A percentile compares a stretch with the other conserved stretches of the same genome.
Evolutionary conservation across 2,329 filamentous ascomycete genomes (phyloP).

Genomic region (Magnaporthales sp.): DNA sequence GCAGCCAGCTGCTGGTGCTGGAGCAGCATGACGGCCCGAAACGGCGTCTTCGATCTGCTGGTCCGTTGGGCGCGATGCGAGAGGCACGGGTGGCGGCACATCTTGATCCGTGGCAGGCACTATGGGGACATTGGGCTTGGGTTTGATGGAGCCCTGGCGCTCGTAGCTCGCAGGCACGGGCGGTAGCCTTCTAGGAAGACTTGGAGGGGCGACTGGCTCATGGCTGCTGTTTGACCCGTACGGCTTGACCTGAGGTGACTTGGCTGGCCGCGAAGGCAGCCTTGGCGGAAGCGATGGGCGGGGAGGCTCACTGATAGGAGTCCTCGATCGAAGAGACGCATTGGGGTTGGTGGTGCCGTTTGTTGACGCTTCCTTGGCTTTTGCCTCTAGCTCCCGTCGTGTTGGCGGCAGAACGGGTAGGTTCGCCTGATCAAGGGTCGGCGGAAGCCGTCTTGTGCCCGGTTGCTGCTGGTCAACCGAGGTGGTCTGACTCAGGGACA

Average conservation of each 20-base stretch:
- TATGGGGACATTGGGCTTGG: conserved; percentile 3
- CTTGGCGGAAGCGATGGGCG: conserved; percentile 39
- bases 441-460: conserved; percentile 41
- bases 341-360: conserved; percentile 16
- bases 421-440: conserved; percentile 44
- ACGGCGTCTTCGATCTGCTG: conserved; percentile 40
- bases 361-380: conserved; percentile 25
- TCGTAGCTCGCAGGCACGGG: conserved; percentile 24
- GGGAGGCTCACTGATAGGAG: conserved; percentile 23
- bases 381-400: conserved; percentile 42
- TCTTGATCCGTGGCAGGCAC: conserved; percentile 16
- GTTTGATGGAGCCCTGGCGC: conserved; percentile 16
- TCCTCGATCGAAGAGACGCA: conserved; percentile 14
- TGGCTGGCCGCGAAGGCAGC: conserved; percentile 39
- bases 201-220: conserved; percentile 41
- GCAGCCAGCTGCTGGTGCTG: conserved; percentile 37
- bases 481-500: conserved; percentile 38
- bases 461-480: conserved; percentile 31
- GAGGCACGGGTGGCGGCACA: conserved; percentile 41
- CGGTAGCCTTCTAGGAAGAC: conserved; percentile 28
- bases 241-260: conserved; percentile 16
- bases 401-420: conserved; percentile 50
- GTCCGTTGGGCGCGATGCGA: conserved; percentile 41
- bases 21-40: conserved; percentile 15
- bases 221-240: background rate